Evolutionary conservation across 768 basidiomycete genomes (phyloP).

Genomic region (Pulveroboletus frians): DNA sequence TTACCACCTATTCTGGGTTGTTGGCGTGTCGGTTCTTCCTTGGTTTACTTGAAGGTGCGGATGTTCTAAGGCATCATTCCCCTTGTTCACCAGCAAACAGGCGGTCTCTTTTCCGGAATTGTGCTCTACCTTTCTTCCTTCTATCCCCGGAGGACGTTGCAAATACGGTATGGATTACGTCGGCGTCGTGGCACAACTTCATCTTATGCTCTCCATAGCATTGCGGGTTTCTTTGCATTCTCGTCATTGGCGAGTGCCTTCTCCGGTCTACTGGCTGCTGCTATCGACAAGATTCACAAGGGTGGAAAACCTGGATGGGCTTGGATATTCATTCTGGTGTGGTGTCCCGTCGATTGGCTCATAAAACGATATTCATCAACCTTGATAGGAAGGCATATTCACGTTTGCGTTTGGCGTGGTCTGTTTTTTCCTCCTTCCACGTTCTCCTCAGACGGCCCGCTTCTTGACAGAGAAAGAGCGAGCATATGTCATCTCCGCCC

Average conservation of each 20-base stretch:
- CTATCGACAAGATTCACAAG: conserved; percentile 51
- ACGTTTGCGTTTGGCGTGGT: conserved; percentile 52
- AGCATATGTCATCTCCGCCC: conserved; percentile 34
- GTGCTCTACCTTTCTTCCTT: conserved; percentile 54
- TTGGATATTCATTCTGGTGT: conserved; percentile 54
- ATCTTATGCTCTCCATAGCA: conserved; percentile 22
- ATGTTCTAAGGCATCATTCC: neutral
- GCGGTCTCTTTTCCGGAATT: conserved; percentile 54
- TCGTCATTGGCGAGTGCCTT: conserved; percentile 57
- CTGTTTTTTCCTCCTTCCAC: conserved; percentile 47
- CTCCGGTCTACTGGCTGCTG: conserved; percentile 59
- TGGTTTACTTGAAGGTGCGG: conserved; percentile 56
- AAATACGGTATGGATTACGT: conserved; percentile 13
- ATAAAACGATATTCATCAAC: neutral
- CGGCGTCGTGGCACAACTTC: neutral
- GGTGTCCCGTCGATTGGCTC: neutral
- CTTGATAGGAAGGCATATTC: conserved; percentile 50
- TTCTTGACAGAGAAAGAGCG: conserved; percentile 52
- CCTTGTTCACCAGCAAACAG: conserved; percentile 24
- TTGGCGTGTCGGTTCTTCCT: conserved; percentile 43
- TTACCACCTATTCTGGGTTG: conserved; percentile 47
- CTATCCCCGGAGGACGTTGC: conserved; percentile 30
- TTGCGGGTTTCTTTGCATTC: conserved; percentile 36
- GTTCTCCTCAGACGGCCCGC: conserved; percentile 37
- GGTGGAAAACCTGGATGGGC: conserved; percentile 53